These are phyloP conservation scores for Pseudocercospora fuligena DNA, from an alignment of 2,329 filamentous ascomycete genomes.

Conservation along the genomic window DNA sequence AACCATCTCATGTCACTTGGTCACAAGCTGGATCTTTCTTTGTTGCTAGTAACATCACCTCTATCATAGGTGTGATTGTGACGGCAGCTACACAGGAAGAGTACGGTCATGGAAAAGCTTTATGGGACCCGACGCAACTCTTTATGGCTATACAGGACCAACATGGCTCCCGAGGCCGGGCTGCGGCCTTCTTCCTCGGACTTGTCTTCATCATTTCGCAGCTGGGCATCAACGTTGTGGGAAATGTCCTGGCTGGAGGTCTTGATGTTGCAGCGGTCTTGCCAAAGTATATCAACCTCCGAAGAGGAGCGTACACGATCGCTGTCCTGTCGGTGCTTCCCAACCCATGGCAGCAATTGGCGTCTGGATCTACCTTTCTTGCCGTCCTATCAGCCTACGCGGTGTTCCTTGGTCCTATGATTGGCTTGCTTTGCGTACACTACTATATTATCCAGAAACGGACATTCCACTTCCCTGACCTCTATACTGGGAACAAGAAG, in stretches of 20 bases:
- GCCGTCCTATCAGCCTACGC: constrained; percentile 17
- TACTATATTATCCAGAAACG: constrained; percentile 17
- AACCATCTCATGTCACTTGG: constrained; percentile 17
- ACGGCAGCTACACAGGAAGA: constrained; percentile 20
- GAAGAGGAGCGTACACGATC: constrained; percentile 17
- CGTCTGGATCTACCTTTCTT: constrained; percentile 18
- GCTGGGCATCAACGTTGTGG: constrained; percentile 18
- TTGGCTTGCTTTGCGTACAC: constrained; percentile 18
- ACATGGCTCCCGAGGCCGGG: constrained; percentile 19
- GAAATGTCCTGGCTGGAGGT: constrained; percentile 17
- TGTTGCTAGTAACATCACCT: constrained; percentile 16
- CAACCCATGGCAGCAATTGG: constrained; percentile 18
- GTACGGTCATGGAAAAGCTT: constrained; percentile 14
- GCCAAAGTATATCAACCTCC: constrained; percentile 17
- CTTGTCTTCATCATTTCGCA: constrained; percentile 16
- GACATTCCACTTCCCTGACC: constrained; percentile 11
- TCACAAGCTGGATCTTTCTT: constrained; percentile 17
- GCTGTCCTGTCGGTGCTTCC: constrained; percentile 14
- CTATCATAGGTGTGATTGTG: constrained; percentile 19
- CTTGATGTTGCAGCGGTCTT: constrained; percentile 19
- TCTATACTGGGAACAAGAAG: constrained; percentile 14
- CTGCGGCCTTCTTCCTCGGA: constrained; percentile 16
- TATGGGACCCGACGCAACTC: constrained; percentile 17
- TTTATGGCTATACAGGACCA: constrained; percentile 23
- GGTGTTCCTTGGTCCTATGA: constrained; percentile 17